These are phyloP conservation scores for Vickermania spadyakhi DNA, from an alignment of 208 protist genomes.

Conservation along the genomic window DNA sequence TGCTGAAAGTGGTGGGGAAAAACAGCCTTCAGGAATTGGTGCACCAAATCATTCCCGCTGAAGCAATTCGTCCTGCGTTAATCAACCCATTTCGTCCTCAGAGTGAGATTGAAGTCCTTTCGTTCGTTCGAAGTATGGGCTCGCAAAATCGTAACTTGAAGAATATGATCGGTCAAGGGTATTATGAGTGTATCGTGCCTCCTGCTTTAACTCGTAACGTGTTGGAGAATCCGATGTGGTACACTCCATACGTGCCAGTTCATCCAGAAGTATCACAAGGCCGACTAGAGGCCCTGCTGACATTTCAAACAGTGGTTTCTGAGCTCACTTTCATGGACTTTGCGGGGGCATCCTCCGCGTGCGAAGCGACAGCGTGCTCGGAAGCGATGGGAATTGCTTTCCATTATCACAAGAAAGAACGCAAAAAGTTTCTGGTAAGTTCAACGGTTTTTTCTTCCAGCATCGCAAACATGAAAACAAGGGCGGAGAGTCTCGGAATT, in stretches of 20 bases:
- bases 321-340: conserved; percentile 94
- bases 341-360: conserved; percentile 95
- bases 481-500: conserved; percentile 74
- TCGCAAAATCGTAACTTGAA: conserved; percentile 85
- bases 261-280: conserved; percentile 95
- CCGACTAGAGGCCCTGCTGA: conserved; percentile 95
- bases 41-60: conserved; percentile 51
- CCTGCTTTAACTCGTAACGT: conserved; percentile 94
- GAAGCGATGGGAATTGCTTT: conserved; percentile 68
- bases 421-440: conserved; percentile 57
- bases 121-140: conserved; percentile 34
- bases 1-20: conserved; percentile 82
- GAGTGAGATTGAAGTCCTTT: conserved; percentile 66
- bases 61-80: conserved; percentile 47
- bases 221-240: conserved; percentile 98
- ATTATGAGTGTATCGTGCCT: conserved; percentile 89
- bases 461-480: conserved; percentile 67
- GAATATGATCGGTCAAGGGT: conserved; percentile 91
- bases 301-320: conserved; percentile 96
- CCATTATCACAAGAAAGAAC: conserved; percentile 40
- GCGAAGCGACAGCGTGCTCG: conserved; percentile 78
- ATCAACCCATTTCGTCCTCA: conserved; percentile 25
- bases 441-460: conserved; percentile 43
- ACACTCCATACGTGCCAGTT: conserved; percentile 99
- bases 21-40: conserved; percentile 74